These are phyloP conservation scores for Cladosporium sp. DNA, from an alignment of 2,329 filamentous ascomycete genomes.

Conservation along the genomic window DNA sequence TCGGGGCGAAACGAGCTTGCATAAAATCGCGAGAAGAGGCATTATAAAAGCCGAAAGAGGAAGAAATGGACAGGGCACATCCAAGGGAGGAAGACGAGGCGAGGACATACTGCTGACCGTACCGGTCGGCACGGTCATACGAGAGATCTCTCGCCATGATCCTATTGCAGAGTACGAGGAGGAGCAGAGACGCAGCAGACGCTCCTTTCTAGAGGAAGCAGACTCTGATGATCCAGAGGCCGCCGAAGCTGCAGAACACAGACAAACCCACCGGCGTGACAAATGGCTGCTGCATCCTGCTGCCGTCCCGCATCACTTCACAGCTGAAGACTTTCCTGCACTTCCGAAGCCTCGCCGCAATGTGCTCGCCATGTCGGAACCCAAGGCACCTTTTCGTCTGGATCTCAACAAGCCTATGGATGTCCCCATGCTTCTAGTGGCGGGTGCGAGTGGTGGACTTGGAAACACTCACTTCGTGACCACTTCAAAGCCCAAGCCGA, in stretches of 20 bases:
- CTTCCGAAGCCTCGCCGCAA: constrained; percentile 54
- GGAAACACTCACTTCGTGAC: constrained; percentile 92
- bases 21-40: constrained; percentile 78
- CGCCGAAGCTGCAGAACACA: constrained; percentile 14
- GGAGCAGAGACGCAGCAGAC: constrained; percentile 23
- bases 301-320: constrained; percentile 65
- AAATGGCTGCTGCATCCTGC: constrained; percentile 88
- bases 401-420: constrained; percentile 66
- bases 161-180: constrained; percentile 65
- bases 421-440: constrained; percentile 76
- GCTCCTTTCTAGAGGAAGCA: constrained; percentile 16
- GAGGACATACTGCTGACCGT: constrained; percentile 86
- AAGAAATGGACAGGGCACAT: constrained; percentile 72
- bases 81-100: constrained; percentile 69
- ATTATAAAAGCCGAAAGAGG: constrained; percentile 70
- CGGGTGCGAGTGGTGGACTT: constrained; percentile 81
- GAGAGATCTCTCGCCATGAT: constrained; percentile 74
- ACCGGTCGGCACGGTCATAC: constrained; percentile 84
- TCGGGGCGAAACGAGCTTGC: constrained; percentile 82
- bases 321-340: constrained; percentile 53
- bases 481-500: constrained; percentile 66
- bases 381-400: constrained; percentile 61
- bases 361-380: constrained; percentile 61
- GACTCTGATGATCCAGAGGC: constrained; percentile 23
- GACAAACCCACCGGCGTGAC: constrained; percentile 44